Base-by-base conservation (phyloP, 192 early-diverging fungal genomes). In the Umbelopsis ramanniana region DNA sequence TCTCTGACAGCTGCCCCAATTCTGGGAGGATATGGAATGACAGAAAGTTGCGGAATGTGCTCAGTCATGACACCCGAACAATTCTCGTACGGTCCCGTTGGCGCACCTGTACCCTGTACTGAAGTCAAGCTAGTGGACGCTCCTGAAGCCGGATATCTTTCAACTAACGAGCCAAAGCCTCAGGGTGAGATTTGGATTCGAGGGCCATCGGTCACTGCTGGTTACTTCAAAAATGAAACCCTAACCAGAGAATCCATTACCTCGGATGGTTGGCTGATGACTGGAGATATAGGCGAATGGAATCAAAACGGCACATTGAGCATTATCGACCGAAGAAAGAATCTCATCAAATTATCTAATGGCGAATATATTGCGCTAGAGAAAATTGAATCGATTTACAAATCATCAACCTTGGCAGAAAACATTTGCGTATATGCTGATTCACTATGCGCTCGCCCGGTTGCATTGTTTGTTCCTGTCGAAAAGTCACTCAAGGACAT, bases 261-360 rank as follows among this genome's bases (percentile, higher is more conserved):
- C 0, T 67, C 75, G 3, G 90, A 92, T 70, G 90, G 90, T 1
- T 93, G 91, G 91, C 74, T 93, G 47, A 89, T 81, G 78, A 92
- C 90, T 1, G 91, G 91, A 21, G 91, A 91, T 71, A 92, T 94
- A 83, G 93, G 85, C 52, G 87, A 88, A 71, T 89, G 84, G 84
- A 84, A 87, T 46, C 80, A 86, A 8, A 88, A 90, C 70, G 93
- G 93, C 6, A 87, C 89, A 19, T 70, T 95, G 24, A 71, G 77
- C 46, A 92, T 95, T 70, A 93, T 94, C 78, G 94, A 94, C 76
- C 79, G 93, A 24, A 83, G 88, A 75, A 94, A 94, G 84, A 94
- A 93, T 71, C 66, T 94, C 15, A 84, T 94, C 80, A 94, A 93
- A 78, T 72, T 92, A 57, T 79, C 86, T 10, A 86, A 92, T 76